phyloP scores from a whole-genome alignment of 2,329 filamentous ascomycete species.

The Pestalotiopsis sp. region DNA sequence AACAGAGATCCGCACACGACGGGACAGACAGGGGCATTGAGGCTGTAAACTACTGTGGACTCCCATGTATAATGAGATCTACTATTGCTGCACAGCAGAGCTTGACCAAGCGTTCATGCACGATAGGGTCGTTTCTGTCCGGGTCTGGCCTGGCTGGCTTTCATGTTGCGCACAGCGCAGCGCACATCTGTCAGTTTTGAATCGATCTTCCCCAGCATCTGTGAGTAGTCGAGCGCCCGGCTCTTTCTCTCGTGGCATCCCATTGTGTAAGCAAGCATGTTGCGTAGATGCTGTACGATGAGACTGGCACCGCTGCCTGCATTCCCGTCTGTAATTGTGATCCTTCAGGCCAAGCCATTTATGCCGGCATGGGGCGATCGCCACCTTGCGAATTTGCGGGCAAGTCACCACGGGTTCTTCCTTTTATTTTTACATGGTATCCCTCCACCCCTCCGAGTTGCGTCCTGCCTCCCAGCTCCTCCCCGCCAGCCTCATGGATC shows the following conservation, averaged over 20 bases:
- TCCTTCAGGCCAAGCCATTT: constrained; percentile 3
- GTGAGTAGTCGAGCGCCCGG: neutral
- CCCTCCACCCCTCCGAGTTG: neutral
- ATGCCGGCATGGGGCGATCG: constrained; percentile 3
- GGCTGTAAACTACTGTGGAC: constrained; percentile 12
- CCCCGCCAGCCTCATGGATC: neutral
- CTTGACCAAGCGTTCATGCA: constrained; percentile 18
- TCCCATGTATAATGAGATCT: constrained; percentile 12
- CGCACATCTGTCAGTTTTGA: constrained; percentile 7
- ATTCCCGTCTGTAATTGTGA: constrained; percentile 12
- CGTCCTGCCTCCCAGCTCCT: neutral
- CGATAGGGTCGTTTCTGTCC: constrained; percentile 7
- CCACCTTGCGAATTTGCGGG: neutral
- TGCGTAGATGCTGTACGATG: neutral
- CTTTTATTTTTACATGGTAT: constrained; percentile 1
- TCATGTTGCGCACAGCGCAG: neutral
- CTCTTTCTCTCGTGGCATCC: neutral
- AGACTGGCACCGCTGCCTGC: constrained; percentile 6
- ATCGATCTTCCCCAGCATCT: constrained; percentile 9
- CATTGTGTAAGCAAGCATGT: neutral
- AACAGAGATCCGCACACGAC: neutral
- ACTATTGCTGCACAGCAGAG: constrained; percentile 8
- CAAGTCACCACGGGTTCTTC: neutral
- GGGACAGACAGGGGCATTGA: neutral
- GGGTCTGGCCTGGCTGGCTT: neutral